These are phyloP conservation scores for Pseudomicrostroma phylloplanum DNA, from an alignment of 1,284 basidiomycete species.

Conservation along the genomic window DNA sequence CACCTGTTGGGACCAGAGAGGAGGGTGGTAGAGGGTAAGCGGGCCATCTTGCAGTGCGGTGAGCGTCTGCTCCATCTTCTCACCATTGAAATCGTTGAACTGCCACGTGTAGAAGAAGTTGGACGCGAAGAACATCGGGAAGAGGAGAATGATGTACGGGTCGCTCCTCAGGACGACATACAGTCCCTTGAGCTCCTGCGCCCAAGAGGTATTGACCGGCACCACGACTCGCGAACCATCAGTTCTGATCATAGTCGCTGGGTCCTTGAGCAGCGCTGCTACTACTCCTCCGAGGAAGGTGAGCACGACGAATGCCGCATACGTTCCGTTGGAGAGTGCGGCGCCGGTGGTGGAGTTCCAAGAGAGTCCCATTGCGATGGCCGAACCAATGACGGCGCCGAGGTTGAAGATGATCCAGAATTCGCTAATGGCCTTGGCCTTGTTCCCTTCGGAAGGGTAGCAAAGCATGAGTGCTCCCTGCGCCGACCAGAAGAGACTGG, in stretches of 20 bases:
- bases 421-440: conserved; percentile 65
- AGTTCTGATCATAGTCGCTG: conserved; percentile 28
- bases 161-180: conserved; percentile 28
- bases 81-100: conserved; percentile 31
- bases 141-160: conserved; percentile 34
- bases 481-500: conserved; percentile 61
- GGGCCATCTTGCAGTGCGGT: no score
- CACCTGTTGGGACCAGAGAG: background rate
- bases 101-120: conserved; percentile 48
- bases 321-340: conserved; percentile 17
- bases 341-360: conserved; percentile 21
- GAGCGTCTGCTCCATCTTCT: background rate
- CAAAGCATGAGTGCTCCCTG: conserved; percentile 77
- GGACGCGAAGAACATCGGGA: conserved; percentile 37
- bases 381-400: conserved; percentile 64
- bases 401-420: conserved; percentile 66
- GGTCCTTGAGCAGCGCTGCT: conserved; percentile 26
- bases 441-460: conserved; percentile 66
- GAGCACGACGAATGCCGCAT: conserved; percentile 34
- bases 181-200: conserved; percentile 29
- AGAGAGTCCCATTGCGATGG: conserved; percentile 57
- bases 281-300: conserved; percentile 29
- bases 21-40: background rate
- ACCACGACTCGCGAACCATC: conserved; percentile 36
- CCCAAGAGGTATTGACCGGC: conserved; percentile 30